Conservation (phyloP, 352 stramenopile genomes). For the Globisporangium cystogenes region DNA sequence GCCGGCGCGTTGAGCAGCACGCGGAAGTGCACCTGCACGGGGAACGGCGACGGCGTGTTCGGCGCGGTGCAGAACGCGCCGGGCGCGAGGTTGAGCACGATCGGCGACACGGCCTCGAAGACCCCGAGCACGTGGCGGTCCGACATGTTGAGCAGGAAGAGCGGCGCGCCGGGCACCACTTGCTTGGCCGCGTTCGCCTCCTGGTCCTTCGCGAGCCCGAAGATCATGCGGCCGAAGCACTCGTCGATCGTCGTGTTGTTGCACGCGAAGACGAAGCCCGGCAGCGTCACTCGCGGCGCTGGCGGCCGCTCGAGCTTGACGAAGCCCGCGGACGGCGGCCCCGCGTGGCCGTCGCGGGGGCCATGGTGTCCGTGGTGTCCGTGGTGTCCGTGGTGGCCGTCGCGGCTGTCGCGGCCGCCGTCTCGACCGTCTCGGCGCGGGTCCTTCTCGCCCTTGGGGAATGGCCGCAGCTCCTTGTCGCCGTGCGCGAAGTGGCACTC, state of each 20-base stretch:
- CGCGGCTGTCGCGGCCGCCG: conserved; percentile 4
- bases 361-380: conserved; percentile 10
- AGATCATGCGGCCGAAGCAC: conserved; percentile 82
- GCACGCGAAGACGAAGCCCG: conserved; percentile 83
- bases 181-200: conserved; percentile 56
- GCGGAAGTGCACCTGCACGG: conserved; percentile 69
- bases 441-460: conserved; percentile 76
- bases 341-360: conserved; percentile 2
- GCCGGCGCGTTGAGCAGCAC: conserved; percentile 70
- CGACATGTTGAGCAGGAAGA: conserved; percentile 85
- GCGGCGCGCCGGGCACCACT: conserved; percentile 64
- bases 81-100: conserved; percentile 74
- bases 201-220: conserved; percentile 71
- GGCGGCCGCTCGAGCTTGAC: conserved; percentile 1
- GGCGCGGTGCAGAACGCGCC: conserved; percentile 60
- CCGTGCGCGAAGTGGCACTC: conserved; percentile 97
- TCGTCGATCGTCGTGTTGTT: conserved; percentile 81
- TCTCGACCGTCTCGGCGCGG: conserved; percentile 15
- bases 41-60: conserved; percentile 54
- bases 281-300: conserved; percentile 22
- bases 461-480: conserved; percentile 88
- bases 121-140: conserved; percentile 81
- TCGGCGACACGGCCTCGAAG: conserved; percentile 76
- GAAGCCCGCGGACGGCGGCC: conserved; percentile 1
- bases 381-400: conserved; percentile 3